Conservation (phyloP, 192 early-diverging fungal species). For the Obelidium mucronatum region DNA sequence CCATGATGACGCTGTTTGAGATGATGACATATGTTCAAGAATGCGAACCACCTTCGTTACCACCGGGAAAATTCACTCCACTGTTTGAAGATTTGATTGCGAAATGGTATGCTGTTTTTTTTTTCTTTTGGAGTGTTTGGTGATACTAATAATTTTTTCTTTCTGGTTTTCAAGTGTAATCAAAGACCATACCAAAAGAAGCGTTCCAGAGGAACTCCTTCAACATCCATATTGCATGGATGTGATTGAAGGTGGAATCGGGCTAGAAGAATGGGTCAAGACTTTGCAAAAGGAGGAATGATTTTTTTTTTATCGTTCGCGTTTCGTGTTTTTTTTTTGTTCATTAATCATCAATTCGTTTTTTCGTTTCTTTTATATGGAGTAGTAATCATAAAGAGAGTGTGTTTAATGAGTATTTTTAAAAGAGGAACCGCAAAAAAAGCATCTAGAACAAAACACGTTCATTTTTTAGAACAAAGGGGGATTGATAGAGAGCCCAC, state of each 20-base stretch:
- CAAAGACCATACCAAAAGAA: constrained; percentile 11
- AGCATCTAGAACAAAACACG: neutral
- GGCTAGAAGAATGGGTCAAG: constrained; percentile 20
- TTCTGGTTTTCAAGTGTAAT: constrained; percentile 4
- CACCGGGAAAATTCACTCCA: constrained; percentile 66
- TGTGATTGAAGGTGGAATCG: constrained; percentile 29
- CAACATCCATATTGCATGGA: constrained; percentile 35
- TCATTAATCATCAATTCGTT: too few species aligned
- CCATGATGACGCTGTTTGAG: constrained; percentile 79
- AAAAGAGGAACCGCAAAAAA: too few species aligned
- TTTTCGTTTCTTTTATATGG: too few species aligned
- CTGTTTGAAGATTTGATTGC: constrained; percentile 82
- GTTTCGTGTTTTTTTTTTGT: neutral
- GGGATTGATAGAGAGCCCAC: neutral
- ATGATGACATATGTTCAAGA: constrained; percentile 92
- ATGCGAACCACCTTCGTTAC: constrained; percentile 82
- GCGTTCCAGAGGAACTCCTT: constrained; percentile 19
- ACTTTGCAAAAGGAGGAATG: neutral
- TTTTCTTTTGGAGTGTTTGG: neutral
- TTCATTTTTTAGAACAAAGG: neutral
- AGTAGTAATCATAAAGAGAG: too few species aligned
- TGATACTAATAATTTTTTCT: neutral
- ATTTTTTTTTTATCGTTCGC: neutral
- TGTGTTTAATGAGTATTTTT: too few species aligned
- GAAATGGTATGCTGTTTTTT: constrained; percentile 44